These are phyloP conservation scores for Myxozyma monticola DNA, from an alignment of 805 yeast species.

Conservation along the genomic window DNA sequence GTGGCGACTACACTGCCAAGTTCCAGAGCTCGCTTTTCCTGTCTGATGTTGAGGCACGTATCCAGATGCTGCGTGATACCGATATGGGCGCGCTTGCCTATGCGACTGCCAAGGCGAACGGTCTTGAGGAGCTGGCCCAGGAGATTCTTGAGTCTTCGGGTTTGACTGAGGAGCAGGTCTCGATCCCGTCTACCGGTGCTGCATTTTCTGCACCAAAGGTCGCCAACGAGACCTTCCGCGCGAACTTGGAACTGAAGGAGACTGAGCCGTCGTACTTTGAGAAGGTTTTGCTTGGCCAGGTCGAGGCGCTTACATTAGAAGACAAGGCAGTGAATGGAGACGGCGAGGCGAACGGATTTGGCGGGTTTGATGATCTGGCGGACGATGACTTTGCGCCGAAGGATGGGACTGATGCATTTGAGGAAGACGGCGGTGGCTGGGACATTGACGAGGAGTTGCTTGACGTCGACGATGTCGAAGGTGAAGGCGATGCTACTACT, in stretches of 20 bases:
- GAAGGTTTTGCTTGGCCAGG: slow-evolving; percentile 73
- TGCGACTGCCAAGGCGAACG: slow-evolving; percentile 85
- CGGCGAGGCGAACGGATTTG: slow-evolving; percentile 32
- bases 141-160: slow-evolving; percentile 72
- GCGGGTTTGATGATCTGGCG: slow-evolving; percentile 31
- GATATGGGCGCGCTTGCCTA: slow-evolving; percentile 90
- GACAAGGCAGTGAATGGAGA: slow-evolving; percentile 38
- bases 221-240: slow-evolving; percentile 44
- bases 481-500: slow-evolving; percentile 51
- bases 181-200: slow-evolving; percentile 52
- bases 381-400: slow-evolving; percentile 30
- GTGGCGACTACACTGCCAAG: slow-evolving; percentile 76
- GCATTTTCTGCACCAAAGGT: slow-evolving; percentile 52
- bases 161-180: slow-evolving; percentile 60
- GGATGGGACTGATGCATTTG: slow-evolving; percentile 33
- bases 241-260: slow-evolving; percentile 80
- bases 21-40: slow-evolving; percentile 80
- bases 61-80: slow-evolving; percentile 68
- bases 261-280: slow-evolving; percentile 79
- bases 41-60: slow-evolving; percentile 72
- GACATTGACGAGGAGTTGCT: slow-evolving; percentile 44
- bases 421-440: slow-evolving; percentile 34
- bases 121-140: slow-evolving; percentile 72
- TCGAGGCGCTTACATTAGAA: slow-evolving; percentile 62
- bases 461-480: slow-evolving; percentile 47